These are phyloP conservation scores for Vachellia collinsii DNA, from an alignment of 306 rosid genomes.

Conservation along the genomic window DNA sequence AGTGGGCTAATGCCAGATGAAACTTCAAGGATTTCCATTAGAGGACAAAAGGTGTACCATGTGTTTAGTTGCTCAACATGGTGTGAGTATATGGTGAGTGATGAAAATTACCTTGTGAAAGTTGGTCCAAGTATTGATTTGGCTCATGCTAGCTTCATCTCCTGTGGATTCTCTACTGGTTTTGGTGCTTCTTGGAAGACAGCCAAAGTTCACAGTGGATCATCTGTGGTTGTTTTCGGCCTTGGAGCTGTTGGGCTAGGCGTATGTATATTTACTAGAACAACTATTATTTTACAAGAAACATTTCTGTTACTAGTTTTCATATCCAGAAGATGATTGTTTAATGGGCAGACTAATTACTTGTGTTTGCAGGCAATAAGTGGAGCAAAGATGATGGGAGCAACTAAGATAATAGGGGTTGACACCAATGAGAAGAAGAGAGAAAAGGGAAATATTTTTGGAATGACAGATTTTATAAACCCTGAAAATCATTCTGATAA, in stretches of 20 bases:
- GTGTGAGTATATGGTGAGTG: conserved; percentile 45
- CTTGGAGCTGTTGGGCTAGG: conserved; percentile 57
- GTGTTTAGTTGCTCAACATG: conserved; percentile 40
- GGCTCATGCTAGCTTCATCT: conserved; percentile 44
- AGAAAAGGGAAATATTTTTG: conserved; percentile 21
- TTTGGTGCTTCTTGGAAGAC: conserved; percentile 51
- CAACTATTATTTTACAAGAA: too few species aligned
- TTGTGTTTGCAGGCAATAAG: not conserved
- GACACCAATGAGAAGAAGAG: not conserved
- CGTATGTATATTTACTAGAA: conserved; percentile 6
- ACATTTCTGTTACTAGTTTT: not conserved
- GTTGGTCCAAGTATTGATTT: conserved; percentile 22
- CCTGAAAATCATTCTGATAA: conserved; percentile 25
- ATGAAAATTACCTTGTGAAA: conserved; percentile 33
- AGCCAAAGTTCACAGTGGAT: conserved; percentile 33
- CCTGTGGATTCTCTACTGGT: conserved; percentile 52
- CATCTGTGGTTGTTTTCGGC: conserved; percentile 44
- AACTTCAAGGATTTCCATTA: conserved; percentile 6
- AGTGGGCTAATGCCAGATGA: not conserved
- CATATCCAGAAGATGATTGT: not conserved
- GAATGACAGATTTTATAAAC: conserved; percentile 54
- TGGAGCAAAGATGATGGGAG: not conserved
- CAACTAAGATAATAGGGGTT: not conserved
- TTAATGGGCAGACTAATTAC: not conserved
- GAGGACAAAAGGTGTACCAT: conserved; percentile 38